Base-by-base conservation (phyloP, 805 yeast species). In the Cyberlindnera euphorbiae region DNA sequence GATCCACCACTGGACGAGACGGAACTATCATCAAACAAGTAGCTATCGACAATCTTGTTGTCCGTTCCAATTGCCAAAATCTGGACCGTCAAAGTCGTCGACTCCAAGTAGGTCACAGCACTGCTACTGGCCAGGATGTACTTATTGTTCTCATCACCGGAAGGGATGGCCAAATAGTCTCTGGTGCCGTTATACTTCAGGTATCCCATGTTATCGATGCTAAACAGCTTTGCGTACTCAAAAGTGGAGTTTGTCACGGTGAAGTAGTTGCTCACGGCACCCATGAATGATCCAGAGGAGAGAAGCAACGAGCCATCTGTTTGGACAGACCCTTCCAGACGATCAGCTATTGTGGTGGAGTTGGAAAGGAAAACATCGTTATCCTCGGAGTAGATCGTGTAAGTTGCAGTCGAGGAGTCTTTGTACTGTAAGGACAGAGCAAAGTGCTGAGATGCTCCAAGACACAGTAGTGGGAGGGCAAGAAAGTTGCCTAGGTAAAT, bases 81-180 rank as follows among this genome's bases (percentile, higher is more conserved):
- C 19, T 35, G 26, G 5, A 43, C 38, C 11, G 28, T 18, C n/a
- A 26, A 21, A 17, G 25, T 25, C 26, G 30, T 34, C 12, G 19
- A 8, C 8, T 19, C 22, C 22, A 39, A 17, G 8, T 23, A 26
- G 6, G 35, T 23, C 14, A 30, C 26, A 8, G 47, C 47, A 22
- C 42, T 33, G 11, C 24, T 33, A 9, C 45, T 37, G 6, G 35
- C 47, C n/a, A 44, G 15, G 16, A 41, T 33, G 33, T 36, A 44
- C 16, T 21, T 28, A 14, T 30, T 35, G n/a, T 41, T 35, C n/a
- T 37, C 36, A 6, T 28, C 26, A 14, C 39, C 43, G 18, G 35
- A 26, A 15, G 43, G 43, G 18, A 41, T 33, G 5, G 41, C 47
- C 23, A 33, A 26, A 26, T 35, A 44, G 13, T 41, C 41, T 5